phyloP scores from a whole-genome alignment of 1,139 yeast species.

The Hyphopichia buzzinii region DNA sequence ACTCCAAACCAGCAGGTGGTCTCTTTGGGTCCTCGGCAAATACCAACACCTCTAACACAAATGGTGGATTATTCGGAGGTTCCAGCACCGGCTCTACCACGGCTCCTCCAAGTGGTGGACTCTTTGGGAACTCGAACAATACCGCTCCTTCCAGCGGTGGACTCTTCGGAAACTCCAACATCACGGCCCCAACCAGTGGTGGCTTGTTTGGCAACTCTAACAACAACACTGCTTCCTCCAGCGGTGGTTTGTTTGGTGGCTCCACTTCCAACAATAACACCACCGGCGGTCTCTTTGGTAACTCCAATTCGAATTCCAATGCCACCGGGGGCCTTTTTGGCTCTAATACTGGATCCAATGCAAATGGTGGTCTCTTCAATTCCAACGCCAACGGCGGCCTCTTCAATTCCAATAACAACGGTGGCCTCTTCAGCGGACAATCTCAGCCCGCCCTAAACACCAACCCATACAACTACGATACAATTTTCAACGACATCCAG shows the following conservation, averaged over 20 bases:
- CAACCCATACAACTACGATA: conserved; percentile 28
- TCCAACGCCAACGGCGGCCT: conserved; percentile 3
- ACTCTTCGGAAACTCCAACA: conserved; percentile 10
- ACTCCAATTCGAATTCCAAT: conserved; percentile 3
- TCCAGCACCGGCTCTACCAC: conserved; percentile 5
- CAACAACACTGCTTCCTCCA: background rate
- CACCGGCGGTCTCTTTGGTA: conserved; percentile 10
- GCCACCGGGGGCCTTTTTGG: conserved; percentile 9
- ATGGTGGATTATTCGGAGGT: conserved; percentile 18
- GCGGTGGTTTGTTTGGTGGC: conserved; percentile 9
- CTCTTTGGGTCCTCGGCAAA: conserved; percentile 2
- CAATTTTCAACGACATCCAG: conserved; percentile 17
- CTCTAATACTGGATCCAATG: conserved; percentile 1
- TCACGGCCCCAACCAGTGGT: conserved; percentile 7
- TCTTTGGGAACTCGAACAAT: conserved; percentile 25
- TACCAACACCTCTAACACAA: conserved; percentile 3
- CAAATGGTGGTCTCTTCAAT: conserved; percentile 8
- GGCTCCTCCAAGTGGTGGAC: conserved; percentile 20
- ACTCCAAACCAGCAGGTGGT: conserved; percentile 6
- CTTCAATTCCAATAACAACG: conserved; percentile 1
- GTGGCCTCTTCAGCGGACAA: background rate
- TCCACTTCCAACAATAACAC: conserved; percentile 3
- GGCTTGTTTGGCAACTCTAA: conserved; percentile 14
- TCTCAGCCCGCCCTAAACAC: conserved; percentile 7
- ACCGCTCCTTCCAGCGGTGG: conserved; percentile 10